Evolutionary conservation across 2,329 filamentous ascomycete genomes (phyloP), one percentile per base, ranked within the genome.

Genomic region (Penicillium sp.): DNA sequence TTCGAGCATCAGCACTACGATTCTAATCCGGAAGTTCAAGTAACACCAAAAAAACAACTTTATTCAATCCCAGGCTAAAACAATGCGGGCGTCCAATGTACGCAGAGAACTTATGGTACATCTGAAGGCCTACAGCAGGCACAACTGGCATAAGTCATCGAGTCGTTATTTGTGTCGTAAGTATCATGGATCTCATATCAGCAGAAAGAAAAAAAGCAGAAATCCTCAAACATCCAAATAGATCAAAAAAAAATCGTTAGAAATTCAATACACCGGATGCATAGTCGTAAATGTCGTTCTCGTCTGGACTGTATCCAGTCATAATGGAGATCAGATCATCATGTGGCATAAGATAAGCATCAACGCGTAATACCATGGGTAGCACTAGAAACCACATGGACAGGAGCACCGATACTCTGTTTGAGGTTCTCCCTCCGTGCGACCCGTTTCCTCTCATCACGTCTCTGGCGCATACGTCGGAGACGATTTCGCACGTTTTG

Each of bases 371-470:
- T 51, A 2, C 57, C 60, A 51, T 60, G 59, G 19, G 58, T 62
- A 54, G 69, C 65, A 52, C 72, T 69, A 10, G 72, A 74, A 56
- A 72, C 69, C 22, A 74, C 68, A 45, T 76, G 60, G 13, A 77
- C 74, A 54, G 75, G 72, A 16, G 71, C 70, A 1, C 81, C 80
- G 65, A 87, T 87, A 54, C 78, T 83, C 54, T 78, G 77, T 60
- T 84, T 79, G 50, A 87, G 71, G 56, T 74, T 78, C 59, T 82
- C 77, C 58, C 84, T 75, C 57, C 81, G 73, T 61, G 78, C 81
- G 68, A 86, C 82, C 51, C 78, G 76, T 59, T 74, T 78, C 53
- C 75, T 71, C 56, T 82, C 77, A 49, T 78, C 76, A 49, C 76
- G 74, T 51, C 68, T 67, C 60, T 75, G 73, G 57, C 74, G 71